Percentiles rank a stretch among this genome's conserved stretches.
phyloP scores from a whole-genome alignment of 805 yeast species.

The Yamadazyma ubonensis region DNA sequence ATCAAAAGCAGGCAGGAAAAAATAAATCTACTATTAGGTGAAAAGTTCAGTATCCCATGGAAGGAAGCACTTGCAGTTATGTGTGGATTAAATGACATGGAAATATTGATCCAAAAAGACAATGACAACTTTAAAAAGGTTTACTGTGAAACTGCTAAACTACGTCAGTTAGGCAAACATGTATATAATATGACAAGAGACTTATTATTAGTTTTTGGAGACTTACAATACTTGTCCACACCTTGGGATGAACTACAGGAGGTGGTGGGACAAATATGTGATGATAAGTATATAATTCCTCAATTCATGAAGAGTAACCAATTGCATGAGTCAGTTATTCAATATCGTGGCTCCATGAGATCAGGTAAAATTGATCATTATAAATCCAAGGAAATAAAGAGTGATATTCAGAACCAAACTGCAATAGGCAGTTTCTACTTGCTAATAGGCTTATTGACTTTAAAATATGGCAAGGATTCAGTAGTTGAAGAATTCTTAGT shows the following conservation, averaged over 20 bases:
- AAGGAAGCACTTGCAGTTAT: conserved; percentile 27
- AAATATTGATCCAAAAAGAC: conserved; percentile 1
- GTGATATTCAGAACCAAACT: conserved; percentile 21
- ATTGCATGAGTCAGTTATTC: conserved; percentile 28
- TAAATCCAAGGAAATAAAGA: not conserved
- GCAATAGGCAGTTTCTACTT: conserved; percentile 39
- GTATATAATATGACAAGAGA: conserved; percentile 19
- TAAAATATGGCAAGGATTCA: conserved; percentile 26
- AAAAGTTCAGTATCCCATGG: conserved; percentile 16
- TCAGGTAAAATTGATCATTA: conserved; percentile 16
- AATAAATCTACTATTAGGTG: conserved; percentile 27
- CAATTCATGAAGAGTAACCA: conserved; percentile 32
- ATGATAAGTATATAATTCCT: conserved; percentile 20
- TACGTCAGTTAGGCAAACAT: conserved; percentile 28
- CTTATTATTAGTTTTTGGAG: conserved; percentile 23
- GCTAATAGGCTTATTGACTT: conserved; percentile 33
- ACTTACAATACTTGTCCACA: conserved; percentile 28
- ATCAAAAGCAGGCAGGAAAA: conserved; percentile 10
- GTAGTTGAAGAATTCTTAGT: conserved; percentile 21
- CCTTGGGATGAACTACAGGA: conserved; percentile 27
- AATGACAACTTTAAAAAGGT: not conserved
- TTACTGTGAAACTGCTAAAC: conserved; percentile 15
- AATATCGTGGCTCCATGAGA: conserved; percentile 30
- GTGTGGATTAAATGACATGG: conserved; percentile 29
- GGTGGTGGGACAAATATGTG: conserved; percentile 21